phyloP scores from a whole-genome alignment of 2,329 filamentous ascomycete genomes.

The Teratosphaeria pseudoeucalypti region DNA sequence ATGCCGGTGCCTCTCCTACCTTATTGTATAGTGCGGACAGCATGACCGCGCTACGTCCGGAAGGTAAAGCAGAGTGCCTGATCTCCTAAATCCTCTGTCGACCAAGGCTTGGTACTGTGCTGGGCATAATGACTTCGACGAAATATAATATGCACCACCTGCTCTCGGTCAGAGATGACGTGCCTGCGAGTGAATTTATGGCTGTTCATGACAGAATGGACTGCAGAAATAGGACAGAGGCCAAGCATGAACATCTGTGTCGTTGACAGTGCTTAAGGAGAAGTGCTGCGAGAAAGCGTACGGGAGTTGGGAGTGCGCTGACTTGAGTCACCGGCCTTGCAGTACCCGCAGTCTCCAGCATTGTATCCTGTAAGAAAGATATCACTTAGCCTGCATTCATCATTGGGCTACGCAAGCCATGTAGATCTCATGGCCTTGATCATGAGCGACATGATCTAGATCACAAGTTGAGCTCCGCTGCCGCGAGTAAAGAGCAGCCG shows the following conservation, averaged over 20 bases:
- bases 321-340: constrained; percentile 38
- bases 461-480: not conserved
- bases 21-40: constrained; percentile 83
- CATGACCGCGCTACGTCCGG: constrained; percentile 71
- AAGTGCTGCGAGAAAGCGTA: constrained; percentile 26
- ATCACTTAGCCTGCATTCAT: constrained; percentile 14
- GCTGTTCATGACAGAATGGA: not conserved
- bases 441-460: not conserved
- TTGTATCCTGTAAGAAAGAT: constrained; percentile 33
- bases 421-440: not conserved
- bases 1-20: constrained; percentile 21
- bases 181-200: not conserved
- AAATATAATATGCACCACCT: constrained; percentile 67
- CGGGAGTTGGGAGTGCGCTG: constrained; percentile 38
- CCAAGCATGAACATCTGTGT: not conserved
- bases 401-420: not conserved
- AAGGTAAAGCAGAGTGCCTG: constrained; percentile 59
- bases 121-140: constrained; percentile 50
- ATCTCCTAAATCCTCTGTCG: constrained; percentile 65
- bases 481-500: not conserved
- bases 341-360: constrained; percentile 40
- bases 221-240: not conserved
- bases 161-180: constrained; percentile 3
- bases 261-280: not conserved
- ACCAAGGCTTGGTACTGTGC: constrained; percentile 62